Evolutionary conservation across 2,329 filamentous ascomycete genomes (phyloP).

Genomic region (Epichloe uncinata): DNA sequence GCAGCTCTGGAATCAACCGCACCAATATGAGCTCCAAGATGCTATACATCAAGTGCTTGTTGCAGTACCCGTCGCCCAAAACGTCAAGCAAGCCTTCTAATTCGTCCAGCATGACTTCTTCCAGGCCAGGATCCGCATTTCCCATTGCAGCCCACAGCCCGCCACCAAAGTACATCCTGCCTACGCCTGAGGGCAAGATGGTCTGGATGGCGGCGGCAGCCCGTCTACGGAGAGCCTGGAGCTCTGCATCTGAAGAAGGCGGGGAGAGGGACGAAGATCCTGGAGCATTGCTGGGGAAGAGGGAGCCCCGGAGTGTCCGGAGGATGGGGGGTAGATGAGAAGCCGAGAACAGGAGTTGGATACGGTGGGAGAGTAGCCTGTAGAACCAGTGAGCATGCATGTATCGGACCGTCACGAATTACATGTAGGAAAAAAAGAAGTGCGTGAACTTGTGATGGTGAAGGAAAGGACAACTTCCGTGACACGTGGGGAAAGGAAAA

Average conservation of each 20-base stretch:
- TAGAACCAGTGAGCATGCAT: constrained; percentile 12
- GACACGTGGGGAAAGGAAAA: constrained; percentile 2
- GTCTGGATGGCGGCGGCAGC: constrained; percentile 48
- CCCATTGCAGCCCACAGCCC: constrained; percentile 16
- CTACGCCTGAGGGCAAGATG: constrained; percentile 33
- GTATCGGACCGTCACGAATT: not conserved
- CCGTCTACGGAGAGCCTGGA: constrained; percentile 48
- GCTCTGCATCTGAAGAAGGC: constrained; percentile 45
- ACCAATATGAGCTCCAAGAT: constrained; percentile 73
- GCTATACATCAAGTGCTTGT: constrained; percentile 79
- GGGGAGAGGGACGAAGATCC: constrained; percentile 49
- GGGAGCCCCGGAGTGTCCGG: constrained; percentile 56
- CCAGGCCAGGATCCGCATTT: constrained; percentile 18
- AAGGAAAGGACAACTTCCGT: not conserved
- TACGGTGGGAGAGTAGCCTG: constrained; percentile 46
- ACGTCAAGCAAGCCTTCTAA: constrained; percentile 58
- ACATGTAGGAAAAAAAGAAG: constrained; percentile 3
- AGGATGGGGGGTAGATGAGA: constrained; percentile 53
- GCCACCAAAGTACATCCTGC: constrained; percentile 37
- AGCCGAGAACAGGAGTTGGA: constrained; percentile 47
- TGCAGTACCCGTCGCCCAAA: constrained; percentile 74
- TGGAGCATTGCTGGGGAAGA: constrained; percentile 78
- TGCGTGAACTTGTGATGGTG: constrained; percentile 6
- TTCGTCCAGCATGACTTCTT: constrained; percentile 34
- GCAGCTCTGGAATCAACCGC: constrained; percentile 71